Conservation (phyloP, 2,329 filamentous ascomycete genomes). For the Calonectria hongkongensis region DNA sequence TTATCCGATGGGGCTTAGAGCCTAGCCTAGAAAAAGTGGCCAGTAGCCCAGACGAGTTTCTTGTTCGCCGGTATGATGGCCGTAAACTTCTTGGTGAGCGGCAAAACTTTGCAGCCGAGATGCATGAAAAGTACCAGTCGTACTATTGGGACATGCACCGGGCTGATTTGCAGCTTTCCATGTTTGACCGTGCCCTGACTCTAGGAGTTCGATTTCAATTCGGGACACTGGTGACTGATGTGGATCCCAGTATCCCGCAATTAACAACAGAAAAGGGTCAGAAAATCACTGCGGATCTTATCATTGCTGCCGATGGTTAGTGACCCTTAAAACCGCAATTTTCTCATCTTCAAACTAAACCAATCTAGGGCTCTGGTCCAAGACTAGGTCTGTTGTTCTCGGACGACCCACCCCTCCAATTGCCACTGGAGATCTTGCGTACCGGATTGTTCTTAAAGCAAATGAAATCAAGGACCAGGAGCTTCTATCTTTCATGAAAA, state of each 20-base stretch:
- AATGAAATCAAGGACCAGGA: slow-evolving; percentile 5
- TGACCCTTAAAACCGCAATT: no score
- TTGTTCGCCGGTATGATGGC: slow-evolving; percentile 3
- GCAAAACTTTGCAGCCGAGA: slow-evolving; percentile 7
- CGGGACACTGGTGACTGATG: neutral
- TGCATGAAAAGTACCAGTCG: neutral
- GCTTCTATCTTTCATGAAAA: neutral
- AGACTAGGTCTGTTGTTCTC: slow-evolving; percentile 4
- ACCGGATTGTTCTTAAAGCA: neutral
- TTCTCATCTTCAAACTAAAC: neutral
- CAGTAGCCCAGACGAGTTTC: slow-evolving; percentile 2
- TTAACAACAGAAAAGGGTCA: neutral
- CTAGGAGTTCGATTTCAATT: slow-evolving; percentile 10
- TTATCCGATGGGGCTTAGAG: neutral
- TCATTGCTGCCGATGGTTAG: slow-evolving; percentile 8
- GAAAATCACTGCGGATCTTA: neutral
- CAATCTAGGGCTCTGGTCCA: neutral
- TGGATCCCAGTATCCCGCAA: neutral
- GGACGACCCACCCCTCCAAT: neutral
- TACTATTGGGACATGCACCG: slow-evolving; percentile 12
- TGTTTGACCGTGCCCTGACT: neutral
- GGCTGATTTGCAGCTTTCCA: slow-evolving; percentile 2
- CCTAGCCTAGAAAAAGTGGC: neutral
- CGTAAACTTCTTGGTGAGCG: neutral
- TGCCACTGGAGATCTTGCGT: neutral